These are phyloP conservation scores for Botrytis pseudocinerea DNA, from an alignment of 2,329 filamentous ascomycete species.

Conservation along the genomic window DNA sequence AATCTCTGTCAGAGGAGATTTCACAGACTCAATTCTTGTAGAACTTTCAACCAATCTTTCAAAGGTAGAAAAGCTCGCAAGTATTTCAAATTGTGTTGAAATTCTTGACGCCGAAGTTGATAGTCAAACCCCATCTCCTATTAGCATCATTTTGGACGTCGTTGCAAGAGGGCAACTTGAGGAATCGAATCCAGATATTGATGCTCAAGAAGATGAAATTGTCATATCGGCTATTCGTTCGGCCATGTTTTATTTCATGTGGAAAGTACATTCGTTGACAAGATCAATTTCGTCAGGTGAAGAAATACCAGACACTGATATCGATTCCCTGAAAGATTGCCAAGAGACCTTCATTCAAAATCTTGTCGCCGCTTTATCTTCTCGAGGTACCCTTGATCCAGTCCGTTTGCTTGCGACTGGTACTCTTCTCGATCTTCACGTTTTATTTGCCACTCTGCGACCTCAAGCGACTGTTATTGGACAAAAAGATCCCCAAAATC, in stretches of 20 bases:
- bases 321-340: slow-evolving; percentile 60
- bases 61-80: slow-evolving; percentile 78
- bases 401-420: slow-evolving; percentile 75
- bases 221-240: slow-evolving; percentile 74
- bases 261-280: slow-evolving; percentile 71
- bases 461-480: slow-evolving; percentile 45
- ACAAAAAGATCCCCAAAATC: slow-evolving; percentile 45
- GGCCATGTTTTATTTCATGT: slow-evolving; percentile 90
- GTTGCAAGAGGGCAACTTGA: slow-evolving; percentile 72
- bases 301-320: slow-evolving; percentile 56
- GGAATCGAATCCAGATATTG: slow-evolving; percentile 65
- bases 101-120: slow-evolving; percentile 65
- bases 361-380: slow-evolving; percentile 68
- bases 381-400: slow-evolving; percentile 70
- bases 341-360: slow-evolving; percentile 60
- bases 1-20: slow-evolving; percentile 68
- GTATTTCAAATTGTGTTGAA: slow-evolving; percentile 75
- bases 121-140: slow-evolving; percentile 50
- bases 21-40: slow-evolving; percentile 64
- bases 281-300: slow-evolving; percentile 55
- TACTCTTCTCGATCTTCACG: slow-evolving; percentile 78
- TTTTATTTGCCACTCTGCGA: slow-evolving; percentile 73
- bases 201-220: slow-evolving; percentile 77
- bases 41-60: slow-evolving; percentile 73
- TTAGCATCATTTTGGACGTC: slow-evolving; percentile 71